Evolutionary conservation across 164 flowering plant genomes (phyloP), one percentile per base, ranked within the genome.

Genomic region (Nelumbo lutea): DNA sequence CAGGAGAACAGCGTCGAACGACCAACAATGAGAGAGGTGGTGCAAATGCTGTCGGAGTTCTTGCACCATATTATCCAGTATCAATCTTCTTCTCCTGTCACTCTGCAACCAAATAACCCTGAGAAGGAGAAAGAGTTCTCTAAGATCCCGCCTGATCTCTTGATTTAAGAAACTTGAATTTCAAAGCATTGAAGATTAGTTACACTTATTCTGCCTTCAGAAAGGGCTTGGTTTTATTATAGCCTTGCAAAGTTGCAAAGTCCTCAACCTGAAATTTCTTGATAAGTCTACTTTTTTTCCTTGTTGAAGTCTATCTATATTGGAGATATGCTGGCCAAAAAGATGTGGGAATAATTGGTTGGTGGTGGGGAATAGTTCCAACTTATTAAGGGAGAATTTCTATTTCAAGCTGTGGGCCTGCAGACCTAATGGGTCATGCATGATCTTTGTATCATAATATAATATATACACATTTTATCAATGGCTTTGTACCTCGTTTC

Each of bases 1-100:
- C 87, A 89, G 57, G 90, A 87, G 27, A 84, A 83, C 61, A 86
- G 89, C 53, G 76, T 93, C 3, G 93, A 90, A 65, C 77, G 98
- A 15, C 98, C 98, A 1, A 87, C 91, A 0, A 90, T 93, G 98
- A 77, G 96, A 60, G 98, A 93, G 68, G 96, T 89, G 38, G 91
- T 93, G 42, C 98, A 93, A 53, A 90, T 93, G 93, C 82, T 93
- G 40, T 80, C 89, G 0, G 97, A 92, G 74, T 86, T 85, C 71
- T 39, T 5, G 41, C 60, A 5, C 40, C 47, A 53, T 46, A 4
- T 46, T 1, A 53, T 3, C 57, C 57, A 10, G 14, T 52, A 57
- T 46, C 39, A 51, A 1, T 65, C 70, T n/a, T 57, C 73, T 10
- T 13, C 71, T 14, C 57, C 73, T 38, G 4, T 56, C 6, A 7